Evolutionary conservation across 2,329 filamentous ascomycete genomes (phyloP), one percentile per base, ranked within the genome.

Genomic region (Aspergillus terreus): DNA sequence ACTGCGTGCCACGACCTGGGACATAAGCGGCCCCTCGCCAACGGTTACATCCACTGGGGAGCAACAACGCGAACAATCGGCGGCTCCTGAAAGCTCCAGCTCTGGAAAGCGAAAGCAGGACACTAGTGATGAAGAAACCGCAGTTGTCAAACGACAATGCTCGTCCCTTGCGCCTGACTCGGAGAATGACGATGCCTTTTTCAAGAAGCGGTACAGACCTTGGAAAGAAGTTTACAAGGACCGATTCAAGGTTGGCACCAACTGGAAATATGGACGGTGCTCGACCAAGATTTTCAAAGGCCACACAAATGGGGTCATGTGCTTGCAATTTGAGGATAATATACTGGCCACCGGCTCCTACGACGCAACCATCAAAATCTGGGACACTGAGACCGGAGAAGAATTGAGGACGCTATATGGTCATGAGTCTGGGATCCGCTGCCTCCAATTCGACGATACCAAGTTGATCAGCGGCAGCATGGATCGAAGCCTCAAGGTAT

Each of bases 151-250:
- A 42, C 62, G 66, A 6, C 68, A 69, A 30, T 67, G 67, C 47
- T 53, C 62, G 2, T 64, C 65, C 6, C 47, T 62, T 10, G 58
- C 54, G 1, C 51, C 64, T 33, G 49, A 45, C 10, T 51, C 66
- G 1, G 71, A 72, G 32, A 62, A 64, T 12, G 62, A 73, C 27
- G 74, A 75, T 17, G 72, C 75, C 10, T 79, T 78, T 58, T 79
- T 80, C 61, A 76, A 77, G 53, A 76, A 76, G 12, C 70, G 73
- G 19, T 74, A 74, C 55, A 73, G 90, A 27, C 91, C 87, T 0
- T 99, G 94, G 94, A 99, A 99, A 71, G 91, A 95, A 55, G 90
- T 99, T 1, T 99, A 99, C 76, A 88, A 90, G 57, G 92, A 96
- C 69, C 84, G 90, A 14, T 97, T 92, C 78, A 94, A 92, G 69